Evolutionary conservation across 805 yeast genomes (phyloP), one percentile per base, ranked within the genome.

Genomic region (Candida takata): DNA sequence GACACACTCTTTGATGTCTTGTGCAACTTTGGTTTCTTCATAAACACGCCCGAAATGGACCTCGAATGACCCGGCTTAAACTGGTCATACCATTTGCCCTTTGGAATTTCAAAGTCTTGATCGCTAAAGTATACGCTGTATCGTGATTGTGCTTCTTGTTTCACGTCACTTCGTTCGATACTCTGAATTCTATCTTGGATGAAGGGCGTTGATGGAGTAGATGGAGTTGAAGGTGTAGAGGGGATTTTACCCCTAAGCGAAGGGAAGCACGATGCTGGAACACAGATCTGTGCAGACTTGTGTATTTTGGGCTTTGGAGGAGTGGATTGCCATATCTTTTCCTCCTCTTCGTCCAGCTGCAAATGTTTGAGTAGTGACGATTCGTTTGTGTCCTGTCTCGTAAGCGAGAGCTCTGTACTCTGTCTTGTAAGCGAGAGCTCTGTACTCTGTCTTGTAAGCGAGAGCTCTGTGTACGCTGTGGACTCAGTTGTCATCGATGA

Each of bases 231-330:
- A 3, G 40, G 38, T 5, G 28, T 13, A 13, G 28, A 13, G 28
- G 15, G 39, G 14, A 39, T 31, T 24, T 32, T 36, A 1, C 42
- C 43, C 5, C 37, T 36, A 6, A 44, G 34, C 4, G 48, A 44
- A 8, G 48, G 48, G 35, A 44, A 44, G 15, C 42, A 38, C 10
- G 33, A 33, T 2, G 48, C 48, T 4, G 48, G 48, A 2, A 44
- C 40, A 7, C 37, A 27, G 7, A 20, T 34, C n/a, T 39, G 34
- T 35, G 42, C 5, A 6, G 16, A 6, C 8, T 21, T n/a, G 26
- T 20, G 7, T 36, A 40, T 19, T n/a, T 27, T 19, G 14, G n/a
- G 13, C 6, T 19, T 29, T 29, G 40, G 36, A 4, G 43, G 23
- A 1, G 40, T 31, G 2, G 39, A 31, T 17, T 27, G 30, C 48